Base-by-base conservation (phyloP, 306 rosid genomes). In the Cicer pinnatifidum region DNA sequence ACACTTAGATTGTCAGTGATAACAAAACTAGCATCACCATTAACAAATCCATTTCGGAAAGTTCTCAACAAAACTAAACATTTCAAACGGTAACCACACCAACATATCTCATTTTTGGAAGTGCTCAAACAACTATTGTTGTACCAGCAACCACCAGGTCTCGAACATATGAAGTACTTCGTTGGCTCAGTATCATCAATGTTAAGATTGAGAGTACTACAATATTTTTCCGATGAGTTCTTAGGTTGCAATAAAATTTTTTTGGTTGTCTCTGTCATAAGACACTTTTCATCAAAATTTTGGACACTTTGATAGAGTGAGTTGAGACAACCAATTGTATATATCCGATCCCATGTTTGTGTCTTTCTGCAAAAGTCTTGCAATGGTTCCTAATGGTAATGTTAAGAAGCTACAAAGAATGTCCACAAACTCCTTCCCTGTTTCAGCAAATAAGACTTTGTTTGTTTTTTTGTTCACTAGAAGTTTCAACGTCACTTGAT, bases 271-370 rank as follows among this genome's bases (percentile, higher is more conserved):
- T 59, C 11, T 3, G 0, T 6, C 6, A 28, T 28, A 28, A 28
- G 2, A 37, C 46, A n/a, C n/a, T 11, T 3, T 16, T 10, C 1
- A 0, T 47, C 51, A 1, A 74, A 41, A 33, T 61, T 11, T 16
- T 6, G 13, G 0, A 61, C 70, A 4, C 78, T 35, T 33, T 35
- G 40, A 62, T 48, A 61, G 39, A 61, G 39, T 35, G 78, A 60
- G 20, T n/a, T 50, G 1, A 41, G 9, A 41, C 9, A 28, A 3
- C 75, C 75, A 39, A 71, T 6, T 39, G 11, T 7, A n/a, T n/a
- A n/a, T n/a, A 11, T 53, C 39, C 0, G 40, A 17, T 2, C 28
- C 11, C 17, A 16, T 11, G 20, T 9, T 13, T 9, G 64, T 37
- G 2, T 52, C 64, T 9, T 70, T 52, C 44, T 7, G 10, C 1